phyloP scores from a whole-genome alignment of 768 basidiomycete genomes.

The Artomyces pyxidatus region DNA sequence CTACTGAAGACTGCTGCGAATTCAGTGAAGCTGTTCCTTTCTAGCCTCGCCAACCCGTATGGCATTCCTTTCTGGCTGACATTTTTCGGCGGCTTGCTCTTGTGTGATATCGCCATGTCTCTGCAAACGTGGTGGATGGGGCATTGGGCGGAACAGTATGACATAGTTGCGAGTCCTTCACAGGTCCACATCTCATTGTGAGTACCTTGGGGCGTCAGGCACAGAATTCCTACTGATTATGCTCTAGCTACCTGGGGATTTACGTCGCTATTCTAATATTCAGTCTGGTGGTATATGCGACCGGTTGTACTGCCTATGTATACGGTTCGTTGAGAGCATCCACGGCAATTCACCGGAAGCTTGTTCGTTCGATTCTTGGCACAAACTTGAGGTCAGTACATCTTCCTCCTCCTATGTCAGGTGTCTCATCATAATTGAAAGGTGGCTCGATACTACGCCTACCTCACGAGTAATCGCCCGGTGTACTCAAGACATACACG shows the following conservation, averaged over 20 bases:
- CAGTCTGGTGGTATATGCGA: conserved; percentile 22
- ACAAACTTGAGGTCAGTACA: conserved; percentile 58
- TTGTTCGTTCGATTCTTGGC: conserved; percentile 46
- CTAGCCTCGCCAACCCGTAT: conserved; percentile 19
- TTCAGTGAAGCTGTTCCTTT: conserved; percentile 24
- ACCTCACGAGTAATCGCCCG: conserved; percentile 56
- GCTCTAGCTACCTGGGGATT: conserved; percentile 39
- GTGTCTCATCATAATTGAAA: no score
- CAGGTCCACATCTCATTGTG: conserved; percentile 29
- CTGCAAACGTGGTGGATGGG: conserved; percentile 37
- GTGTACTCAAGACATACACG: conserved; percentile 56
- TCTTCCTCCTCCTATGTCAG: no score
- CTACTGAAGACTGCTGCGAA: no score
- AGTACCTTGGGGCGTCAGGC: neutral
- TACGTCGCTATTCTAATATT: conserved; percentile 21
- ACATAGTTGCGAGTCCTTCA: conserved; percentile 20
- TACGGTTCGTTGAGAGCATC: conserved; percentile 47
- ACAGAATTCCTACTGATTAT: neutral
- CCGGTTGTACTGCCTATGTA: conserved; percentile 32
- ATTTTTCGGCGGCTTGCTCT: conserved; percentile 14
- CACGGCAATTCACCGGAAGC: conserved; percentile 39
- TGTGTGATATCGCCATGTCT: conserved; percentile 18
- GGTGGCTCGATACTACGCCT: conserved; percentile 42
- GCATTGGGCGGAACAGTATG: conserved; percentile 37
- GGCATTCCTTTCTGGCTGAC: conserved; percentile 25